These are phyloP conservation scores for Kazachstania sp. DNA, from an alignment of 1,139 yeast genomes.

Conservation along the genomic window DNA sequence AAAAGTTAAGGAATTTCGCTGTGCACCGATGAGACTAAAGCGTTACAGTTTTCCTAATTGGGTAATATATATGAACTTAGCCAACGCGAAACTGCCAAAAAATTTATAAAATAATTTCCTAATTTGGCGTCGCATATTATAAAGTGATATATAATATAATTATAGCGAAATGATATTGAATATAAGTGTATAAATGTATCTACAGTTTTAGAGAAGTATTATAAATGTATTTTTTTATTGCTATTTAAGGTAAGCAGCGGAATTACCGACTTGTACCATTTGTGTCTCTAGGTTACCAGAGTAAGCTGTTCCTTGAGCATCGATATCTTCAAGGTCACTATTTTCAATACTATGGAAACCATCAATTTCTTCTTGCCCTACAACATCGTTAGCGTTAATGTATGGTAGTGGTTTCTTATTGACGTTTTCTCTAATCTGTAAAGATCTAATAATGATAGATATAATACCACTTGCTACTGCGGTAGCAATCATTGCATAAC, in stretches of 20 bases:
- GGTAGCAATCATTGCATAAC: constrained; percentile 51
- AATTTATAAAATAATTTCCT: not conserved
- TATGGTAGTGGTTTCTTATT: constrained; percentile 17
- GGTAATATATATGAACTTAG: too few relatives aligned
- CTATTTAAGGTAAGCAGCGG: too few relatives aligned
- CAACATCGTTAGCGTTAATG: constrained; percentile 22
- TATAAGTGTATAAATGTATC: too few relatives aligned
- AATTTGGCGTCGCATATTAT: not conserved
- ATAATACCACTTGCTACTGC: constrained; percentile 33
- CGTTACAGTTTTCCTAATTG: too few relatives aligned
- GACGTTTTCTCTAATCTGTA: constrained; percentile 35
- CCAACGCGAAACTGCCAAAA: too few relatives aligned
- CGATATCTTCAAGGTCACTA: constrained; percentile 4
- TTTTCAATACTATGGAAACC: constrained; percentile 12
- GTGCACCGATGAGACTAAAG: too few relatives aligned
- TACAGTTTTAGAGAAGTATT: too few relatives aligned
- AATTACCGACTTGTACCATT: not conserved
- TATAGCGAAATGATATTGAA: too few relatives aligned
- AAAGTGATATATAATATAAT: too few relatives aligned
- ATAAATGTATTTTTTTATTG: too few relatives aligned
- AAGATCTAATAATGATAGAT: constrained; percentile 30
- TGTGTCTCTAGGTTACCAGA: not conserved
- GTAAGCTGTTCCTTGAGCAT: not conserved
- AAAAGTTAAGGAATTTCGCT: too few relatives aligned
- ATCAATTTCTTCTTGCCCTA: constrained; percentile 12